These are phyloP conservation scores for Pisolithus microcarpus DNA, from an alignment of 768 basidiomycete genomes.

Conservation along the genomic window DNA sequence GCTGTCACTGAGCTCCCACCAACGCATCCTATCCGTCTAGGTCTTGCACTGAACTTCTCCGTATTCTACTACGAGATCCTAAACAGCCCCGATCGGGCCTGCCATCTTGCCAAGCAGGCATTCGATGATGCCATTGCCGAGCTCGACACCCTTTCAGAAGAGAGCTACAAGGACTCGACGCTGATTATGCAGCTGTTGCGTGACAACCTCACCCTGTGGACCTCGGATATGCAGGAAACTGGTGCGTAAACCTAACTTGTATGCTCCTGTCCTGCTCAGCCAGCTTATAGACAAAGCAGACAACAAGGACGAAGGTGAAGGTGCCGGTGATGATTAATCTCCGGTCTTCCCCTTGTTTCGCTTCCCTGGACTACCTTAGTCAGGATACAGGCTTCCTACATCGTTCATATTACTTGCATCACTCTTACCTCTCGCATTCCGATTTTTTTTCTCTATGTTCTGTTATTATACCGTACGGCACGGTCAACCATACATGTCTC, in stretches of 20 bases:
- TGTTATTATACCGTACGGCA: conserved; percentile 31
- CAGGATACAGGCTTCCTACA: conserved; percentile 13
- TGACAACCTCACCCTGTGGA: conserved; percentile 98
- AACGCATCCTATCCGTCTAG: conserved; percentile 97
- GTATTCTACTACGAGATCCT: conserved; percentile 99
- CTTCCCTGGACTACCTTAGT: conserved; percentile 14
- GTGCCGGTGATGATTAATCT: conserved; percentile 58
- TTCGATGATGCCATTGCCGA: conserved; percentile 99
- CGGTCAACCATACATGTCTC: conserved; percentile 23
- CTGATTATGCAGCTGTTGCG: conserved; percentile 95
- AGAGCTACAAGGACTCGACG: conserved; percentile 99
- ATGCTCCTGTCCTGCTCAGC: conserved; percentile 6
- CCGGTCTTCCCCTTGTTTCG: conserved; percentile 5
- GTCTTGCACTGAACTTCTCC: conserved; percentile 98
- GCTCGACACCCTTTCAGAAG: conserved; percentile 96
- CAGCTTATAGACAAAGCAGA: conserved; percentile 58
- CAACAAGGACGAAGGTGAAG: conserved; percentile 62
- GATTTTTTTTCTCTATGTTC: conserved; percentile 21
- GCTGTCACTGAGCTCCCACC: conserved; percentile 92
- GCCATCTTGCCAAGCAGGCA: conserved; percentile 97
- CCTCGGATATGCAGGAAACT: conserved; percentile 93
- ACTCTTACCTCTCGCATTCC: conserved; percentile 25
- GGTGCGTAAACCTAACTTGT: conserved; percentile 39
- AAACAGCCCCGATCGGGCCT: conserved; percentile 97
- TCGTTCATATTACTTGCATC: conserved; percentile 26